phyloP scores from a whole-genome alignment of 1,139 yeast genomes.

The Geotrichum europaeum region DNA sequence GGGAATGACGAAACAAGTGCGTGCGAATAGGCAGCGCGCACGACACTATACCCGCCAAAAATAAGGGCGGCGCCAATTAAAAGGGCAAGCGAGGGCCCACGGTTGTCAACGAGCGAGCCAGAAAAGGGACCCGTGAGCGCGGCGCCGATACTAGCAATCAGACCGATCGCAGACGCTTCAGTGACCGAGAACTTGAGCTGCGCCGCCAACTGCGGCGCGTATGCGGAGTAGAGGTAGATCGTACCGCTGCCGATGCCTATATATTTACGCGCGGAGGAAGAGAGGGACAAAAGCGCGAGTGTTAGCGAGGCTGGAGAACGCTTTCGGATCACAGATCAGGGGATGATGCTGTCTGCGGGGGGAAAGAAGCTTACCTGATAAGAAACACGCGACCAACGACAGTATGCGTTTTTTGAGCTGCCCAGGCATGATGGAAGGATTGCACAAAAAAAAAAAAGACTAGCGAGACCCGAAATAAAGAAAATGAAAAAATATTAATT shows the following conservation, averaged over 20 bases:
- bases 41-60: constrained; percentile 25
- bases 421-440: background rate
- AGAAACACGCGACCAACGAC: constrained; percentile 30
- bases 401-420: constrained; percentile 11
- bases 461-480: background rate
- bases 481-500: background rate
- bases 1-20: constrained; percentile 20
- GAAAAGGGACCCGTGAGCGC: constrained; percentile 52
- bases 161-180: constrained; percentile 48
- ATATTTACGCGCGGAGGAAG: background rate
- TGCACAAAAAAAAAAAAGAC: background rate
- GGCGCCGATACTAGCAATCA: constrained; percentile 51
- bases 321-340: background rate
- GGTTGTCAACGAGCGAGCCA: constrained; percentile 49
- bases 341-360: background rate
- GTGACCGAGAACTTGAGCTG: constrained; percentile 47
- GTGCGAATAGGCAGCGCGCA: constrained; percentile 25
- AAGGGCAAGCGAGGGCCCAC: constrained; percentile 44
- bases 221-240: constrained; percentile 52
- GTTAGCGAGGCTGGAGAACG: background rate
- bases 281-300: background rate
- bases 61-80: constrained; percentile 31
- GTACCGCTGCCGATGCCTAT: constrained; percentile 47
- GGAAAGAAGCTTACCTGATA: constrained; percentile 25
- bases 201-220: constrained; percentile 54